Conservation (phyloP, 106 monocot genomes). For the Vanilla planifolia region DNA sequence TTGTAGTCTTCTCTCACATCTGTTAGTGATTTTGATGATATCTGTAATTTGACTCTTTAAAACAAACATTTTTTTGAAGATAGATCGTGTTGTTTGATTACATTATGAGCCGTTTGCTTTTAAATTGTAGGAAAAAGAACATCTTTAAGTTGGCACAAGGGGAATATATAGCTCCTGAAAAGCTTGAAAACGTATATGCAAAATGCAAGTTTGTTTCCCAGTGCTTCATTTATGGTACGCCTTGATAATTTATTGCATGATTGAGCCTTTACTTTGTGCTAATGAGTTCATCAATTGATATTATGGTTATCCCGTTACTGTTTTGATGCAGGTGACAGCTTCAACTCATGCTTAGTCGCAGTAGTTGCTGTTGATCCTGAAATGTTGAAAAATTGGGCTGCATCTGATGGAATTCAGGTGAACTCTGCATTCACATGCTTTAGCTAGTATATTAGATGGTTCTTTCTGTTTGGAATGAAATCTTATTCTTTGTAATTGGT, state of each 20-base stretch:
- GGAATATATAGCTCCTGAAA: slow-evolving; percentile 98
- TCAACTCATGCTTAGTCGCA: slow-evolving; percentile 24
- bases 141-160: slow-evolving; percentile 99
- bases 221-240: slow-evolving; percentile 89
- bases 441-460: no score
- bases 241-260: background rate
- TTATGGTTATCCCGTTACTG: background rate
- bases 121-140: slow-evolving; percentile 81
- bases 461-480: no score
- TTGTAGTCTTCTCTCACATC: no score
- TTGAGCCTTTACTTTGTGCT: background rate
- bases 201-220: slow-evolving; percentile 93
- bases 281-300: background rate
- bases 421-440: background rate
- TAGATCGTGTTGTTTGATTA: no score
- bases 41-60: no score
- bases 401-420: slow-evolving; percentile 19
- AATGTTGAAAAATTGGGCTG: slow-evolving; percentile 18
- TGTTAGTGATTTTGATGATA: no score
- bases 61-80: no score
- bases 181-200: slow-evolving; percentile 96
- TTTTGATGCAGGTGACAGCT: slow-evolving; percentile 26
- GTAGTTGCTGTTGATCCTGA: slow-evolving; percentile 19
- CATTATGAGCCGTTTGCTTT: background rate
- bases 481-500: no score